Conservation (phyloP, 1,284 basidiomycete species). For the Cyathus pygmaeus region DNA sequence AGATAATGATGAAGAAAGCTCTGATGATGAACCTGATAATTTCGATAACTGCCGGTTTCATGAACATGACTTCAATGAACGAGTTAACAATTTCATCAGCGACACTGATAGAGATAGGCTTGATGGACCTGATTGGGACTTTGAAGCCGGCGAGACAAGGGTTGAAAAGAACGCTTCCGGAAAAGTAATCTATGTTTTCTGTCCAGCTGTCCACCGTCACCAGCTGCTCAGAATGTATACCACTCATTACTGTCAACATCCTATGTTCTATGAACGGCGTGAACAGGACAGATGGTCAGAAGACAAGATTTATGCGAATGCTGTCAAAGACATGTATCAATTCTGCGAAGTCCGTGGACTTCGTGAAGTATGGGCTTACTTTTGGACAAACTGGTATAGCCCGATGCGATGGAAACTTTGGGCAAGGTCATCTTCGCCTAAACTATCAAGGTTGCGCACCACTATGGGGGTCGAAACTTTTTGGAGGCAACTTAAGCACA, state of each 20-base stretch:
- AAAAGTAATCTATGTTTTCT: slow-evolving; percentile 40
- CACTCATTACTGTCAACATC: slow-evolving; percentile 44
- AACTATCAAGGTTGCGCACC: slow-evolving; percentile 33
- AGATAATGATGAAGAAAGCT: neutral
- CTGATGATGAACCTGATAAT: too few species aligned
- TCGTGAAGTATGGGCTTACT: slow-evolving; percentile 45
- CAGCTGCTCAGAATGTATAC: slow-evolving; percentile 38
- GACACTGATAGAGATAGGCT: slow-evolving; percentile 20
- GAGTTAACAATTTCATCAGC: too few species aligned
- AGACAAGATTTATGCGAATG: slow-evolving; percentile 24
- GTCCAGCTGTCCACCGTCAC: slow-evolving; percentile 37
- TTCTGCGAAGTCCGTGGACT: slow-evolving; percentile 38
- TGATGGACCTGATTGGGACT: slow-evolving; percentile 42
- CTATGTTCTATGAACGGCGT: slow-evolving; percentile 26
- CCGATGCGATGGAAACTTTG: slow-evolving; percentile 41
- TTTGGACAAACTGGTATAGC: slow-evolving; percentile 47
- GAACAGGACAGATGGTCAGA: slow-evolving; percentile 9
- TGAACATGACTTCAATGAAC: too few species aligned
- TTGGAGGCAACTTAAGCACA: slow-evolving; percentile 44
- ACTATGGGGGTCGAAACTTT: slow-evolving; percentile 48
- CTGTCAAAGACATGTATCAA: slow-evolving; percentile 42
- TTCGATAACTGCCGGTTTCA: too few species aligned
- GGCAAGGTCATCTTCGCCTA: slow-evolving; percentile 36
- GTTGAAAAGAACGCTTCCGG: too few species aligned
- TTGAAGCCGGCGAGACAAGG: slow-evolving; percentile 39